phyloP scores from a whole-genome alignment of 176 grass and related monocot species.

The Puccinellia tenuiflora region DNA sequence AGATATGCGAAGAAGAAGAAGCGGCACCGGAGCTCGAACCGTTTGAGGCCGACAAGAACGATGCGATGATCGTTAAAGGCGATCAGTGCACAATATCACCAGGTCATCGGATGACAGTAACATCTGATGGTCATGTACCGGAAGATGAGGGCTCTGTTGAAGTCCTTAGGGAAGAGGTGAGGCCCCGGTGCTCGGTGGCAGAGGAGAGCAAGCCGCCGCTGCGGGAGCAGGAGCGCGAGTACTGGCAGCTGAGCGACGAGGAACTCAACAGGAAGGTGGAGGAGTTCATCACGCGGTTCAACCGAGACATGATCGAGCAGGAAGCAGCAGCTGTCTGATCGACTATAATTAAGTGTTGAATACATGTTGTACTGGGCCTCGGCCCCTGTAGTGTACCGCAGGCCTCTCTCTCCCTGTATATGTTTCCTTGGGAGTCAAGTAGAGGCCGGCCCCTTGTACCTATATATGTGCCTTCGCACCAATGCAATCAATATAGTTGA shows the following conservation, averaged over 20 bases:
- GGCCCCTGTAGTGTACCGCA: too few relatives aligned
- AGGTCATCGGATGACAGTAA: background rate
- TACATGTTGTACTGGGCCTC: too few relatives aligned
- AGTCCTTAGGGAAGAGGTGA: background rate
- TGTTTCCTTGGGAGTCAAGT: too few relatives aligned
- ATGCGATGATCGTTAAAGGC: background rate
- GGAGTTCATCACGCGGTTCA: constrained; percentile 81
- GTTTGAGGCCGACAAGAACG: too few relatives aligned
- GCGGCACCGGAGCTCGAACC: background rate
- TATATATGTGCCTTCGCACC: too few relatives aligned
- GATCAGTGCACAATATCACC: background rate
- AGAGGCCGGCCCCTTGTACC: too few relatives aligned
- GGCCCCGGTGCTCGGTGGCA: constrained; percentile 11
- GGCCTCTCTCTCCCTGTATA: too few relatives aligned
- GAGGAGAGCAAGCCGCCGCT: constrained; percentile 4
- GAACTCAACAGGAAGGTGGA: constrained; percentile 82
- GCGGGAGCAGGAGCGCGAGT: constrained; percentile 25
- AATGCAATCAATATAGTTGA: too few relatives aligned
- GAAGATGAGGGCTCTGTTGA: background rate
- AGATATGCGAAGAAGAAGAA: background rate
- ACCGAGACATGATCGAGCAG: constrained; percentile 57
- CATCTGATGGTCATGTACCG: background rate
- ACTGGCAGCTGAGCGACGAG: constrained; percentile 62
- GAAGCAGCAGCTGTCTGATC: constrained; percentile 17
- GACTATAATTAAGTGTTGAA: background rate